These are phyloP conservation scores for Fusarium pseudocircinatum DNA, from an alignment of 2,329 filamentous ascomycete species.

Conservation along the genomic window DNA sequence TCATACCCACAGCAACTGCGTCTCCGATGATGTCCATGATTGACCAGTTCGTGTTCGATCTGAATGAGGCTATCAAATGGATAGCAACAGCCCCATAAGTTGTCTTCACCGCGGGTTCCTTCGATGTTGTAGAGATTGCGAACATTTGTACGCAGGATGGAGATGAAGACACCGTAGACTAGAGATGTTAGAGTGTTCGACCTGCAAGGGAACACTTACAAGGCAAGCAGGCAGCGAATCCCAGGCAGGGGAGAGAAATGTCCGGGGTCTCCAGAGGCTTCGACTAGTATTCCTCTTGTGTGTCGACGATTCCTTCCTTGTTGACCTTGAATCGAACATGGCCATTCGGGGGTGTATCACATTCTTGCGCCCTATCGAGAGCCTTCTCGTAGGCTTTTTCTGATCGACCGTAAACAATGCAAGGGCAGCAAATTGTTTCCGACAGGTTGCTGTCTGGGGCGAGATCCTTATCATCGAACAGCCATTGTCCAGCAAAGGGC, in stretches of 20 bases:
- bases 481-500: not conserved
- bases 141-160: conserved; percentile 44
- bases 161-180: conserved; percentile 47
- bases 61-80: conserved; percentile 43
- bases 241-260: not conserved
- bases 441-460: not conserved
- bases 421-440: not conserved
- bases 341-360: not conserved
- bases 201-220: conserved; percentile 27
- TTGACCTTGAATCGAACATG: not conserved
- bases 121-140: conserved; percentile 48
- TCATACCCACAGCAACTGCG: conserved; percentile 30
- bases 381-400: not conserved
- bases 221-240: conserved; percentile 37
- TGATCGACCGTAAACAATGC: not conserved
- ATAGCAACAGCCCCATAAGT: conserved; percentile 40
- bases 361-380: not conserved
- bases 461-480: not conserved
- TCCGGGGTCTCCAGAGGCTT: not conserved
- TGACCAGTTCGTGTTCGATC: conserved; percentile 47
- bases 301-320: not conserved
- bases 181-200: not conserved
- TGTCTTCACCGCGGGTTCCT: conserved; percentile 40
- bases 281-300: not conserved
- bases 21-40: conserved; percentile 40